These are phyloP conservation scores for Calonectria naviculata DNA, from an alignment of 2,329 filamentous ascomycete species.

Conservation along the genomic window DNA sequence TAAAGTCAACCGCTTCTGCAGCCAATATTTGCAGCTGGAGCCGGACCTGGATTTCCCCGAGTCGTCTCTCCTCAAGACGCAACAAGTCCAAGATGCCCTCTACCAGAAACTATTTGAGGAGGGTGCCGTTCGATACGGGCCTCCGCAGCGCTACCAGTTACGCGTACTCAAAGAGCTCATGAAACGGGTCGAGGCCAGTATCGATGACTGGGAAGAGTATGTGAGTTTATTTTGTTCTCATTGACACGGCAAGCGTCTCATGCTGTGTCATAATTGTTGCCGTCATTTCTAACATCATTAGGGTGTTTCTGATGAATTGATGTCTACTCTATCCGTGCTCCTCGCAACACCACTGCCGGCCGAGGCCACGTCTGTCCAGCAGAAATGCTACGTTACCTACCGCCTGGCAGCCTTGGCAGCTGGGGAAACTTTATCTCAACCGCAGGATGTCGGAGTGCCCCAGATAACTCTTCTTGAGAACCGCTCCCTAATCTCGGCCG, in stretches of 20 bases:
- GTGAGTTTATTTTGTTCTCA: constrained; percentile 64
- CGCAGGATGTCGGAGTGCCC: background rate
- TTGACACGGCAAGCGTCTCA: background rate
- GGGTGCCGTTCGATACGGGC: constrained; percentile 63
- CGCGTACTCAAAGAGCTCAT: constrained; percentile 80
- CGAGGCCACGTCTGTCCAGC: constrained; percentile 74
- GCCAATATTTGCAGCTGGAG: constrained; percentile 85
- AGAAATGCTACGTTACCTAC: constrained; percentile 82
- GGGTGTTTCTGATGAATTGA: constrained; percentile 87
- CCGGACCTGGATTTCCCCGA: constrained; percentile 72
- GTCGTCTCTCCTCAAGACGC: constrained; percentile 65
- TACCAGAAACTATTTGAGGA: constrained; percentile 75
- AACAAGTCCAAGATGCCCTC: constrained; percentile 73
- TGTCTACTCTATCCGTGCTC: constrained; percentile 73
- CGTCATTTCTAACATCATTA: constrained; percentile 52
- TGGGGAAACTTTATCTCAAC: constrained; percentile 16
- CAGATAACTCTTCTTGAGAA: constrained; percentile 76
- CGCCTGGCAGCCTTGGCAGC: constrained; percentile 50
- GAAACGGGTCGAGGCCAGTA: constrained; percentile 75
- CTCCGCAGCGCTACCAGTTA: constrained; percentile 76
- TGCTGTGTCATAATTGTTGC: background rate
- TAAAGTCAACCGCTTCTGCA: constrained; percentile 66
- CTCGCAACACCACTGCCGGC: constrained; percentile 72
- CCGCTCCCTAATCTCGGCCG: constrained; percentile 74
- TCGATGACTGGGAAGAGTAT: constrained; percentile 87